phyloP scores from a whole-genome alignment of 179 eudicot genomes.

The Camellia oleifera region DNA sequence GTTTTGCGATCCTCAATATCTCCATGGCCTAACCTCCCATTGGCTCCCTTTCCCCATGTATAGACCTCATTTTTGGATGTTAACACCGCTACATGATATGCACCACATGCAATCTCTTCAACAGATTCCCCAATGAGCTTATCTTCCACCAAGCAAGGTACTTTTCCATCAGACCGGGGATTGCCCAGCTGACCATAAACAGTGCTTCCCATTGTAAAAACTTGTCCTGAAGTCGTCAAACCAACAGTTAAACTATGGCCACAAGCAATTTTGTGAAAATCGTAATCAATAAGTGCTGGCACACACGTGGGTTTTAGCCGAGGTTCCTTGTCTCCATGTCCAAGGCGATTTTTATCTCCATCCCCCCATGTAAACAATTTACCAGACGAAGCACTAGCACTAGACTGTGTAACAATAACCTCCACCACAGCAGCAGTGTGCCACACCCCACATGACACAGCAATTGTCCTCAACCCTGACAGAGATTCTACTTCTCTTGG shows the following conservation, averaged over 20 bases:
- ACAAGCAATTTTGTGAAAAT: conserved; percentile 84
- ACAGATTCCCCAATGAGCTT: conserved; percentile 56
- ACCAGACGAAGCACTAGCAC: conserved; percentile 64
- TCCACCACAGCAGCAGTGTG: conserved; percentile 97
- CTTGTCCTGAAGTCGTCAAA: conserved; percentile 70
- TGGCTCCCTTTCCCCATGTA: conserved; percentile 98
- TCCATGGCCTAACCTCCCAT: conserved; percentile 92
- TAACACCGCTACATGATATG: conserved; percentile 76
- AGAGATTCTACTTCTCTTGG: conserved; percentile 88
- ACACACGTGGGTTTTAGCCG: conserved; percentile 86
- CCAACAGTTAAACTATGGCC: conserved; percentile 90
- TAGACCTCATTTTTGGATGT: conserved; percentile 83
- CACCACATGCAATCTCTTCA: conserved; percentile 83
- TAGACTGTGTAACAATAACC: conserved; percentile 78
- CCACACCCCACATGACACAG: conserved; percentile 98
- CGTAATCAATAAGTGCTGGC: conserved; percentile 75
- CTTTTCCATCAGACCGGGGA: conserved; percentile 69
- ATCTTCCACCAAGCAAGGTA: conserved; percentile 84
- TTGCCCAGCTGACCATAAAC: conserved; percentile 96
- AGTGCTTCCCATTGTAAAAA: conserved; percentile 88
- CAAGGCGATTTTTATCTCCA: conserved; percentile 90
- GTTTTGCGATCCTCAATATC: conserved; percentile 81
- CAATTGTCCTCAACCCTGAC: conserved; percentile 74
- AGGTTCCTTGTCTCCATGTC: conserved; percentile 90
- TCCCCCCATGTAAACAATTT: conserved; percentile 95